Conservation (phyloP, 2,329 filamentous ascomycete genomes). For the Ploettnerulaceae sp. region DNA sequence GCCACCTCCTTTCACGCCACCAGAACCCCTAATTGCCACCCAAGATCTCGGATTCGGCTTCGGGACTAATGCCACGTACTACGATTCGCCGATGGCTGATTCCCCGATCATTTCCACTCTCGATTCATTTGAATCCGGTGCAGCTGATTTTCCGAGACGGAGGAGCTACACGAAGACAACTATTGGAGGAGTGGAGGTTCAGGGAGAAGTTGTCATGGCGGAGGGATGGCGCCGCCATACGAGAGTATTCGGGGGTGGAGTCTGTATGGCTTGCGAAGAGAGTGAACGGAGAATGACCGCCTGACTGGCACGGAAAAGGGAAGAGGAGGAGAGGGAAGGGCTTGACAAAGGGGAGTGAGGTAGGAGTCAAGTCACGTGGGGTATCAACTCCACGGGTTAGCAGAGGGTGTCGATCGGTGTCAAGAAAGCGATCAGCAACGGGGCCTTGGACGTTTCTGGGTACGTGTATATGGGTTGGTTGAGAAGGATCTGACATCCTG, state of each 20-base stretch:
- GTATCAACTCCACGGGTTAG: background rate
- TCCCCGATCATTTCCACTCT: constrained; percentile 4
- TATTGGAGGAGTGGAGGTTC: constrained; percentile 14
- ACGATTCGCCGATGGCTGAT: background rate
- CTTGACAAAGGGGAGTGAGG: background rate
- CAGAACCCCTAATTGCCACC: background rate
- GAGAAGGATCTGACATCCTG: background rate
- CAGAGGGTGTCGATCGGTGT: background rate
- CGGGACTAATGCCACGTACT: constrained; percentile 1
- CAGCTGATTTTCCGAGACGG: constrained; percentile 11
- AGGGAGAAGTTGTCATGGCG: constrained; percentile 22
- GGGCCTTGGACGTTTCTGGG: background rate
- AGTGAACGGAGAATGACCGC: constrained; percentile 14
- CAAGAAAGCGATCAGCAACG: background rate
- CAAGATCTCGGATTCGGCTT: constrained; percentile 3
- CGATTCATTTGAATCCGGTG: background rate
- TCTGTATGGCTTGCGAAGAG: constrained; percentile 25
- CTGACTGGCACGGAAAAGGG: constrained; percentile 7
- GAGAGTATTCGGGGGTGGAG: constrained; percentile 26
- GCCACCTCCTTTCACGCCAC: constrained; percentile 1
- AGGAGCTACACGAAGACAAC: constrained; percentile 23
- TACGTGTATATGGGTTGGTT: background rate
- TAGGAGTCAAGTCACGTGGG: background rate
- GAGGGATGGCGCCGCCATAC: constrained; percentile 27
- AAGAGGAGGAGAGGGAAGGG: background rate